These are phyloP conservation scores for Boletus insuetus DNA, from an alignment of 768 basidiomycete species.

Conservation along the genomic window DNA sequence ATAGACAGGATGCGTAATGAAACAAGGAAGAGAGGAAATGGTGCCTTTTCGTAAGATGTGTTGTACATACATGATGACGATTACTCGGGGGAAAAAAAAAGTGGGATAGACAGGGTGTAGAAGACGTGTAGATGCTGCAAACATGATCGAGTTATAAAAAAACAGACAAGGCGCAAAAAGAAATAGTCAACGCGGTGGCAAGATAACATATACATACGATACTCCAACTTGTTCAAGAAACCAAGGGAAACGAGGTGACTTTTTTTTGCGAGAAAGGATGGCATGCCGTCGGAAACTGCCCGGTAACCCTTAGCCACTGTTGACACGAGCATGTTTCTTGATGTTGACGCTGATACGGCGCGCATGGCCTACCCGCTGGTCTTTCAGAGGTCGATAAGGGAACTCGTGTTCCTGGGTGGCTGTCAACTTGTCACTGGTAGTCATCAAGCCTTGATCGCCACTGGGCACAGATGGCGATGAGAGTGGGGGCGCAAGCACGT, in stretches of 20 bases:
- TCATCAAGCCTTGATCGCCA: background rate
- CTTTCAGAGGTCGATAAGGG: slow-evolving; percentile 33
- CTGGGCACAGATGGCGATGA: background rate
- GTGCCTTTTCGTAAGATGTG: no score
- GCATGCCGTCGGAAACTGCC: no score
- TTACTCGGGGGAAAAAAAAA: no score
- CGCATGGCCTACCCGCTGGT: slow-evolving; percentile 36
- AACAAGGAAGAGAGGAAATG: no score
- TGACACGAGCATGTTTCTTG: slow-evolving; percentile 23
- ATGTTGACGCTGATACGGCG: slow-evolving; percentile 39
- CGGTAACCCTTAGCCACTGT: slow-evolving; percentile 9
- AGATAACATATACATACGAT: slow-evolving; percentile 3
- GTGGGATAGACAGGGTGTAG: no score
- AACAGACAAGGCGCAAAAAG: background rate
- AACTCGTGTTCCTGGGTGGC: slow-evolving; percentile 18
- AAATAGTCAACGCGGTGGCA: no score
- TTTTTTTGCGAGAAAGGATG: no score
- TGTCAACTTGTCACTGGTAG: background rate
- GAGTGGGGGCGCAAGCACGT: background rate
- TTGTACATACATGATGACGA: no score
- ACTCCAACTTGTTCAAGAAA: background rate
- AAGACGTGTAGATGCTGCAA: no score
- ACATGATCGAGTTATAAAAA: background rate
- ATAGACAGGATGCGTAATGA: no score
- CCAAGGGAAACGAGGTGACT: no score